Percentiles rank a stretch among this genome's conserved stretches.
These are phyloP conservation scores for Aspergillus egyptiacus DNA, from an alignment of 495 filamentous ascomycete species.

Conservation along the genomic window DNA sequence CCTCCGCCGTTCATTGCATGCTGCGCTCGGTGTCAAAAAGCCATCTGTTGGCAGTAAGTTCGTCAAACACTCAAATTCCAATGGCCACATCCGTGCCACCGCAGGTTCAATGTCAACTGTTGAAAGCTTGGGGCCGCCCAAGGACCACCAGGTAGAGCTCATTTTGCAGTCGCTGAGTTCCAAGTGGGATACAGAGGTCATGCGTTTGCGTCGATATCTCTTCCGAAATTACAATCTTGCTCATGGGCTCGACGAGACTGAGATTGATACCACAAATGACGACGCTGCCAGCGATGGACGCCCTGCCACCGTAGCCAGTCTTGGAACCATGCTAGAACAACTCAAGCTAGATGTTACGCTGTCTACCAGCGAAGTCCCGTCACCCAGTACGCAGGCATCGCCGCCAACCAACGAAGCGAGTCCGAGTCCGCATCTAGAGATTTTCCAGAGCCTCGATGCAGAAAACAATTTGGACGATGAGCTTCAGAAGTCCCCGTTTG, in stretches of 20 bases:
- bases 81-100: slow-evolving; percentile 18
- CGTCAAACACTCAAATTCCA: slow-evolving; percentile 28
- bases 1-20: slow-evolving; percentile 42
- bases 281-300: slow-evolving; percentile 35
- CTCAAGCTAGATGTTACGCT: slow-evolving; percentile 38
- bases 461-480: slow-evolving; percentile 14
- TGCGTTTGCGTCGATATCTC: slow-evolving; percentile 52
- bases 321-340: slow-evolving; percentile 38
- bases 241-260: slow-evolving; percentile 33
- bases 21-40: slow-evolving; percentile 33
- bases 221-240: slow-evolving; percentile 56
- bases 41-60: slow-evolving; percentile 27
- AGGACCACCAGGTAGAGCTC: slow-evolving; percentile 45
- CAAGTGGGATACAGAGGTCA: slow-evolving; percentile 58
- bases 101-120: slow-evolving; percentile 17
- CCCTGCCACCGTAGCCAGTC: slow-evolving; percentile 34
- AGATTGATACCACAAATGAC: slow-evolving; percentile 12
- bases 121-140: slow-evolving; percentile 25
- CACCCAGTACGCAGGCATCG: slow-evolving; percentile 12
- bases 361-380: slow-evolving; percentile 28
- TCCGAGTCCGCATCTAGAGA: slow-evolving; percentile 15
- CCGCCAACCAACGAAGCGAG: not conserved
- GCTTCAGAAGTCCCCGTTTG: slow-evolving; percentile 23
- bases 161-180: slow-evolving; percentile 52
- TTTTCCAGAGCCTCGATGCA: slow-evolving; percentile 18